Conservation (phyloP, 2,329 filamentous ascomycete species). For the Fusarium domesticum region DNA sequence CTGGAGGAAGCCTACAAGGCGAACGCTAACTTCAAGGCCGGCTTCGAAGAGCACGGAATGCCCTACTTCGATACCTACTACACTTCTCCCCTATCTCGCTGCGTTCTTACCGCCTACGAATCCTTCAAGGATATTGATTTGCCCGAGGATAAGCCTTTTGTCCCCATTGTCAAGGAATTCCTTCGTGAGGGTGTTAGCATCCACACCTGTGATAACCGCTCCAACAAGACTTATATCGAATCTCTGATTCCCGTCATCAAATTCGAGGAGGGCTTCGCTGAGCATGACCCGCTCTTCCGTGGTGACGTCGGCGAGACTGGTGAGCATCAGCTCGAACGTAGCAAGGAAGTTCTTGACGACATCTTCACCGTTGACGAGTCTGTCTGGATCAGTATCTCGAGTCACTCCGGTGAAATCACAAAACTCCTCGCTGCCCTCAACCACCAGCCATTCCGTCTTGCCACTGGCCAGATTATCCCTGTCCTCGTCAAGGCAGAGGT, state of each 20-base stretch:
- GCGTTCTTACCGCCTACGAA: constrained; percentile 58
- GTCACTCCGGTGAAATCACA: constrained; percentile 56
- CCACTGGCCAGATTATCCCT: constrained; percentile 65
- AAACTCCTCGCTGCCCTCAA: constrained; percentile 53
- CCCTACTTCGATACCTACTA: constrained; percentile 64
- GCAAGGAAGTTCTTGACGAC: constrained; percentile 52
- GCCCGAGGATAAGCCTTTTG: constrained; percentile 50
- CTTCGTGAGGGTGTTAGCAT: constrained; percentile 64
- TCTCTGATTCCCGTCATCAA: constrained; percentile 49
- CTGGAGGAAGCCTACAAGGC: constrained; percentile 56
- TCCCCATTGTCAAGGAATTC: constrained; percentile 60
- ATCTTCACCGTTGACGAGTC: constrained; percentile 52
- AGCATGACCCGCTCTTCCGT: constrained; percentile 49
- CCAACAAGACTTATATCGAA: constrained; percentile 52
- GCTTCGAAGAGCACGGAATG: constrained; percentile 52
- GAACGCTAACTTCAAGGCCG: constrained; percentile 55
- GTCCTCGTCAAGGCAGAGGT: constrained; percentile 61
- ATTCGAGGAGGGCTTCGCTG: constrained; percentile 61
- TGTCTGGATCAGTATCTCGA: constrained; percentile 59
- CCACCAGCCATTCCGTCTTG: constrained; percentile 59
- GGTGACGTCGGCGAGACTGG: constrained; percentile 41
- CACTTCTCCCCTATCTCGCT: constrained; percentile 61
- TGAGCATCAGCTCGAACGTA: constrained; percentile 48
- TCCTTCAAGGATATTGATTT: constrained; percentile 57
- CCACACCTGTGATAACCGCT: constrained; percentile 66